Conservation (phyloP, 2,329 filamentous ascomycete genomes). For the Colletotrichum phormii region DNA sequence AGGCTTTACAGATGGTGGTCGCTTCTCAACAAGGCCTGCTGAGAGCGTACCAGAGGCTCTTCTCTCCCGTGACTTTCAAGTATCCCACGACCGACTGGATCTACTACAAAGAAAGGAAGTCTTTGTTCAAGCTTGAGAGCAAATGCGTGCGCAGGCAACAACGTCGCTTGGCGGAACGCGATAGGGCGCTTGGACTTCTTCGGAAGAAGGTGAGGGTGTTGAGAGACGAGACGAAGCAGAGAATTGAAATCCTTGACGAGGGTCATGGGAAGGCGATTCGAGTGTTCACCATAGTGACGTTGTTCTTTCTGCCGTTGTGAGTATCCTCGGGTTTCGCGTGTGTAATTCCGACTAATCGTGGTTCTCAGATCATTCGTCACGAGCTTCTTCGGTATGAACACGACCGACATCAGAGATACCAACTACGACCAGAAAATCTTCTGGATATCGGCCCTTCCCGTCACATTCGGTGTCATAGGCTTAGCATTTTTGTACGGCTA, state of each 20-base stretch:
- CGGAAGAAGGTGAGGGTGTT: conserved; percentile 21
- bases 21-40: conserved; percentile 18
- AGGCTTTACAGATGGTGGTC: conserved; percentile 28
- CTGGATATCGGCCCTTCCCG: conserved; percentile 53
- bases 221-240: conserved; percentile 41
- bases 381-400: conserved; percentile 58
- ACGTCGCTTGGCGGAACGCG: not conserved
- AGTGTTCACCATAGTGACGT: conserved; percentile 53
- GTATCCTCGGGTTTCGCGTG: not conserved
- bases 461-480: conserved; percentile 47
- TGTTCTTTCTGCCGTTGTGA: conserved; percentile 52
- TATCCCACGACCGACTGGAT: conserved; percentile 1
- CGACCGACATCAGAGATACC: conserved; percentile 54
- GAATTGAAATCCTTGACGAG: conserved; percentile 43
- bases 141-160: not conserved
- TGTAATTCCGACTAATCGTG: too few species aligned
- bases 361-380: conserved; percentile 41
- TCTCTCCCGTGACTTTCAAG: conserved; percentile 1
- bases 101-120: conserved; percentile 13
- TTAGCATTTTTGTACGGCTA: conserved; percentile 41
- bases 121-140: conserved; percentile 9
- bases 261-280: conserved; percentile 46
- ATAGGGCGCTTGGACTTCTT: conserved; percentile 7
- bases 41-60: conserved; percentile 3
- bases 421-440: conserved; percentile 51